A percentile compares a stretch with the other conserved stretches of the same genome.
Evolutionary conservation across 495 filamentous ascomycete genomes (phyloP).

Genomic region (Staphylotrichum longicolle): DNA sequence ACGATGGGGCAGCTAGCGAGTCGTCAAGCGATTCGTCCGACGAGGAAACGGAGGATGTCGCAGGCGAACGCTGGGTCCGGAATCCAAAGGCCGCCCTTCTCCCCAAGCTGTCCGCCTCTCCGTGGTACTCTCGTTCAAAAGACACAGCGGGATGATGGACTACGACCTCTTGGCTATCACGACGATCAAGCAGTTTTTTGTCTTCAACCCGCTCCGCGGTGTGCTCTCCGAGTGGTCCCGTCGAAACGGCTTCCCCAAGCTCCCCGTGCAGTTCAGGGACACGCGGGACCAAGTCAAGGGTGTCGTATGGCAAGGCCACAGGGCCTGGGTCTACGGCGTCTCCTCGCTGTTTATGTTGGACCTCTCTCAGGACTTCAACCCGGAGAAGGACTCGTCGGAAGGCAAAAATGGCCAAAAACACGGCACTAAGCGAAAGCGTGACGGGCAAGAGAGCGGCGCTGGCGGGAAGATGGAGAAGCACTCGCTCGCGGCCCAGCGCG

Average conservation of each 20-base stretch:
- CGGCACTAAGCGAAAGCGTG: conserved; percentile 52
- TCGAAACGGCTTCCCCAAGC: conserved; percentile 68
- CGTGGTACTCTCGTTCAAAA: conserved; percentile 63
- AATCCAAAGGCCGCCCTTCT: conserved; percentile 67
- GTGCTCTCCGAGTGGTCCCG: conserved; percentile 80
- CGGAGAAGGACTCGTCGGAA: conserved; percentile 15
- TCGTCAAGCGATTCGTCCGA: conserved; percentile 36
- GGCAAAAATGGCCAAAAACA: conserved; percentile 33
- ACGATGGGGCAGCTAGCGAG: conserved; percentile 30
- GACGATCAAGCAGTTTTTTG: conserved; percentile 67
- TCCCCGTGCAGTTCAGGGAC: conserved; percentile 68
- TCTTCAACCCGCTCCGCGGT: conserved; percentile 74
- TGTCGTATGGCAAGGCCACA: conserved; percentile 74
- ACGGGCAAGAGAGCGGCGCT: conserved; percentile 53
- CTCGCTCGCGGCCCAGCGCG: conserved; percentile 38
- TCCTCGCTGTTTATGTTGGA: conserved; percentile 94
- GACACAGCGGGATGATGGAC: conserved; percentile 31
- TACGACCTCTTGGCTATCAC: conserved; percentile 74
- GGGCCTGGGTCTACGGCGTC: conserved; percentile 82
- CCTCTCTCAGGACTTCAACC: conserved; percentile 65
- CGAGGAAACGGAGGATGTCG: conserved; percentile 29
- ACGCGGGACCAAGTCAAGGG: conserved; percentile 77
- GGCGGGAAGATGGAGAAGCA: conserved; percentile 58
- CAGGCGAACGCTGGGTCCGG: conserved; percentile 60
- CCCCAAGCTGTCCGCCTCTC: conserved; percentile 68